A percentile compares a stretch with the other conserved stretches of the same genome.
Conservation (phyloP, 306 rosid genomes). For the Cucumis melo region DNA sequence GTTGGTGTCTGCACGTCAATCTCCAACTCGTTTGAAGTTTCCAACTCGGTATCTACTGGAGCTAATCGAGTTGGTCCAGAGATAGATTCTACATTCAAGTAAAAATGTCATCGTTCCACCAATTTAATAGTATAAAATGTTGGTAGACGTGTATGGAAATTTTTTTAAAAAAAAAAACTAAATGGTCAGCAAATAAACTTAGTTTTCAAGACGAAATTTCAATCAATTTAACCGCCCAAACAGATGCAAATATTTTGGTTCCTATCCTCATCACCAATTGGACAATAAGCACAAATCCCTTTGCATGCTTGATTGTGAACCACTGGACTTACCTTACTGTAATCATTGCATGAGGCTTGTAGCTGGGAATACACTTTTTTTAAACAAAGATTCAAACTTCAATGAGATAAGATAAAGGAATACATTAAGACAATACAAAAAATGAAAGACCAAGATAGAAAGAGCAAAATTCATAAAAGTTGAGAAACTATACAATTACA, state of each 20-base stretch:
- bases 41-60: conserved; percentile 21
- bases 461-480: background rate
- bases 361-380: background rate
- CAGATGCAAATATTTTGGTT: background rate
- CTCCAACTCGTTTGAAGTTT: conserved; percentile 24
- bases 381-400: background rate
- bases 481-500: background rate
- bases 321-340: background rate
- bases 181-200: background rate
- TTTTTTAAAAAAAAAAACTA: background rate
- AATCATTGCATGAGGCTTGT: background rate
- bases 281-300: background rate
- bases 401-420: background rate
- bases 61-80: background rate
- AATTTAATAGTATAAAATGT: background rate
- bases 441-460: background rate
- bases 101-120: background rate
- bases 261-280: background rate
- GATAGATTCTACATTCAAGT: conserved; percentile 8
- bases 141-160: background rate
- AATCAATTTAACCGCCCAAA: background rate
- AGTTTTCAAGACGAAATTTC: background rate
- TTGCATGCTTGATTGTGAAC: background rate
- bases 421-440: background rate
- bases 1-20: conserved; percentile 34